These are phyloP conservation scores for Cercospora sojina DNA, from an alignment of 2,329 filamentous ascomycete species.

Conservation along the genomic window DNA sequence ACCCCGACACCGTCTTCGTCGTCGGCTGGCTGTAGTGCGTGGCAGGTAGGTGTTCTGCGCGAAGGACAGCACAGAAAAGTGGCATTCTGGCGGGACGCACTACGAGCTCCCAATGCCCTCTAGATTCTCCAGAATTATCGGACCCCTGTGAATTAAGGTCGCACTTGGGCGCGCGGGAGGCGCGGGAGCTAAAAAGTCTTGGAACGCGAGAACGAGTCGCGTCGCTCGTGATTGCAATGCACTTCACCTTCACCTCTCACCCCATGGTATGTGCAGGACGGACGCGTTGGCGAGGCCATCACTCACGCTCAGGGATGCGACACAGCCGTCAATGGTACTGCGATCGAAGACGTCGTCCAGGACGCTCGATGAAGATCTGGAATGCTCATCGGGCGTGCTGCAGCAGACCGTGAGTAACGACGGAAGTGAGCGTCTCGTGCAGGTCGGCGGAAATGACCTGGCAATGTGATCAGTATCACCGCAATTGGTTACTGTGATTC, in stretches of 20 bases:
- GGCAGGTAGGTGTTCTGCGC: background rate
- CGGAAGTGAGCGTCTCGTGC: background rate
- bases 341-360: too few species aligned
- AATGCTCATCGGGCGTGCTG: background rate
- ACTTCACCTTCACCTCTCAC: background rate
- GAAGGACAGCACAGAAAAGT: background rate
- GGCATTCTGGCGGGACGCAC: background rate
- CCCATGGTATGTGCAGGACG: background rate
- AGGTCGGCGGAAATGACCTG: background rate
- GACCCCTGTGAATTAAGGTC: constrained; percentile 1
- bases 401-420: background rate
- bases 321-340: background rate
- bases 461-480: background rate
- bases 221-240: background rate
- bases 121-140: constrained; percentile 3
- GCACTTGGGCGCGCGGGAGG: background rate
- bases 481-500: background rate
- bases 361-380: too few species aligned
- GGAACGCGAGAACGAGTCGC: constrained; percentile 8
- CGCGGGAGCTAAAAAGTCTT: background rate
- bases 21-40: background rate
- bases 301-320: background rate
- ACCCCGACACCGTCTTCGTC: background rate
- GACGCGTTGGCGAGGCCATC: background rate
- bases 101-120: background rate